Evolutionary conservation across 192 early-diverging fungal species (phyloP).

Genomic region (Rhizophagus sp.): DNA sequence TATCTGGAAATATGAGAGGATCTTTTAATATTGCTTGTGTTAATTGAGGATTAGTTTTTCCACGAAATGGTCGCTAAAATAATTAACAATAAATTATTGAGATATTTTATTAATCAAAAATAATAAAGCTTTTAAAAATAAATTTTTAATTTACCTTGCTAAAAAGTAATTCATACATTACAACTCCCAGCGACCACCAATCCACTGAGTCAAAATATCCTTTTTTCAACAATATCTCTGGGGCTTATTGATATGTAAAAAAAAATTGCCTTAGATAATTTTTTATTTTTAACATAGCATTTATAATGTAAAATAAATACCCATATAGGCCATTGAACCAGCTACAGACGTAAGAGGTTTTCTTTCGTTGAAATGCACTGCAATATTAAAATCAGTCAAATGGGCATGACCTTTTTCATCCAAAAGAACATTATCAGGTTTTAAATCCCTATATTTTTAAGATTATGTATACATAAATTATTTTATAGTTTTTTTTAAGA

Average conservation of each 20-base stretch:
- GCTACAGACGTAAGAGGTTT: constrained; percentile 73
- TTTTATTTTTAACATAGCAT: not conserved
- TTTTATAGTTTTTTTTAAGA: constrained; percentile 12
- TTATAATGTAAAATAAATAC: not conserved
- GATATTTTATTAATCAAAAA: not conserved
- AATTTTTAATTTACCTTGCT: constrained; percentile 60
- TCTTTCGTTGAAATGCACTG: constrained; percentile 63
- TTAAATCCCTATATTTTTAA: constrained; percentile 62
- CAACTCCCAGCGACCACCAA: constrained; percentile 86
- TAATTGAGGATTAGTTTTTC: constrained; percentile 73
- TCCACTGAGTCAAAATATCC: constrained; percentile 59
- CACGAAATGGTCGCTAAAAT: constrained; percentile 74
- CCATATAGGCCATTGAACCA: constrained; percentile 86
- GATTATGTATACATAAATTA: not conserved
- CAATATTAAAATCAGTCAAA: constrained; percentile 88
- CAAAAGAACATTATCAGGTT: constrained; percentile 85
- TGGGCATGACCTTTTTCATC: constrained; percentile 78
- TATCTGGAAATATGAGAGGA: constrained; percentile 65
- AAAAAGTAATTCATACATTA: constrained; percentile 73
- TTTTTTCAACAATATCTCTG: constrained; percentile 66
- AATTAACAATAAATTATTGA: constrained; percentile 11
- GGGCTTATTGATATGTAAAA: constrained; percentile 44
- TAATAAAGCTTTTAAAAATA: not conserved
- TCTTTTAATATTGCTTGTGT: constrained; percentile 71
- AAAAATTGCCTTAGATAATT: not conserved